Conservation (phyloP, 768 basidiomycete species). For the Kwoniella newhampshirensis region DNA sequence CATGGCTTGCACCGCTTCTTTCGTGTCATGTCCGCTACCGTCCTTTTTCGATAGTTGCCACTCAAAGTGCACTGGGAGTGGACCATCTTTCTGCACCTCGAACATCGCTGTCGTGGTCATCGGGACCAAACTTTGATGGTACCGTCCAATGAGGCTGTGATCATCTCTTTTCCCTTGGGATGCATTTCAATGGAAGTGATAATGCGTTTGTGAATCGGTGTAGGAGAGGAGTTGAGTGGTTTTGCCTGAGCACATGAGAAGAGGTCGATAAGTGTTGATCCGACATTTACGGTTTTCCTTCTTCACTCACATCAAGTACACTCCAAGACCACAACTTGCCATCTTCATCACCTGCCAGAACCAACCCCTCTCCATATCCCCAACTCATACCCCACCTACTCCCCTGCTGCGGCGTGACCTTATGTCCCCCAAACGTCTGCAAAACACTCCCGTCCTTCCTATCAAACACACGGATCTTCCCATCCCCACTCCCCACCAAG, state of each 20-base stretch:
- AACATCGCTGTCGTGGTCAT: too few relatives aligned
- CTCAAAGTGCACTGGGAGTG: too few relatives aligned
- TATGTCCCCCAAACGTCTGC: conserved; percentile 79
- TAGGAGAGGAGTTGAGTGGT: conserved; percentile 56
- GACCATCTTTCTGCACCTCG: too few relatives aligned
- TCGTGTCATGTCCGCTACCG: too few relatives aligned
- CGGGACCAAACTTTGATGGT: conserved; percentile 78
- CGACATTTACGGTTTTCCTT: too few relatives aligned
- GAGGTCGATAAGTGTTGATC: too few relatives aligned
- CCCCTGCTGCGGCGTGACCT: conserved; percentile 71
- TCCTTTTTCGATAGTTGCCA: too few relatives aligned
- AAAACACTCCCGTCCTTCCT: conserved; percentile 72
- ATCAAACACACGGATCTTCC: conserved; percentile 82
- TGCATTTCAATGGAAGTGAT: conserved; percentile 92
- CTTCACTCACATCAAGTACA: conserved; percentile 73
- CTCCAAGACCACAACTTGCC: conserved; percentile 92
- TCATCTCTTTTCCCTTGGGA: conserved; percentile 75
- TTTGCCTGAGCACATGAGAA: conserved; percentile 60
- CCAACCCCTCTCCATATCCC: conserved; percentile 74
- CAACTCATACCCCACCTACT: conserved; percentile 58
- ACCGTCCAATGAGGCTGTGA: conserved; percentile 74
- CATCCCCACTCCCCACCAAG: conserved; percentile 79
- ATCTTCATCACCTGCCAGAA: conserved; percentile 86
- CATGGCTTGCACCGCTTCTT: neutral
- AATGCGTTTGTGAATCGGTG: conserved; percentile 74